Base-by-base conservation (phyloP, 1,284 basidiomycete species). In the Cutaneotrichosporon arboriforme region DNA sequence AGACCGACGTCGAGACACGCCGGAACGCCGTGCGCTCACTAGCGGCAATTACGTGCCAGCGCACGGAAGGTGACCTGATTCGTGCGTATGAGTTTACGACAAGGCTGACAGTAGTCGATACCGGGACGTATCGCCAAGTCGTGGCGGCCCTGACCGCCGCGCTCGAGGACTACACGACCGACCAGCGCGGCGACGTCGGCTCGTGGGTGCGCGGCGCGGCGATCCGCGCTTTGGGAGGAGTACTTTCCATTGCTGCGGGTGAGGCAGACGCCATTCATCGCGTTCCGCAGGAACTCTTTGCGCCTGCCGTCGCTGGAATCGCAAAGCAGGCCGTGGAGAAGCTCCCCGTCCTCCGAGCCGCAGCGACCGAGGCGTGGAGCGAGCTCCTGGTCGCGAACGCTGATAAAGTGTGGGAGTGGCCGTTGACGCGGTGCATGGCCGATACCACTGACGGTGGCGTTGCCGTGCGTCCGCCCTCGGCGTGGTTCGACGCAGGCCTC, bases 121-220 rank as follows among this genome's bases (percentile, higher is more conserved):
- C 41, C 1, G 33, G 33, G 5, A 47, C 50, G 14, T 58, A 54
- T 55, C 23, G 44, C 1, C 12, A 48, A 0, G 57, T 69, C 21
- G 43, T 75, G 23, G n/a, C 49, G 18, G 64, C 70, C 0, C 65
- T 79, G 33, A 72, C 86, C 18, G 68, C 66, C 13, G 91, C 90
- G 2, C 72, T 98, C 37, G 79, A 83, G 15, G 94, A 99, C 76
- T 97, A 97, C 68, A 86, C 90, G 2, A 84, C 83, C 31, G 96
- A 98, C 68, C 88, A 96, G 72, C 82, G 96, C 53, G 96, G 96
- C 4, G 96, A 99, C 68, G 88, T 99, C 21, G 96, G 96, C 23
- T 97, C 93, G 0, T 97, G 93, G 93, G 82, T 96, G 26, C 86
- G 96, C 46, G 80, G 87, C 79, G 84, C 38, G 84, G 84, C 66